Base-by-base conservation (phyloP, 73 alveolate species). In the Urostyla sp. region DNA sequence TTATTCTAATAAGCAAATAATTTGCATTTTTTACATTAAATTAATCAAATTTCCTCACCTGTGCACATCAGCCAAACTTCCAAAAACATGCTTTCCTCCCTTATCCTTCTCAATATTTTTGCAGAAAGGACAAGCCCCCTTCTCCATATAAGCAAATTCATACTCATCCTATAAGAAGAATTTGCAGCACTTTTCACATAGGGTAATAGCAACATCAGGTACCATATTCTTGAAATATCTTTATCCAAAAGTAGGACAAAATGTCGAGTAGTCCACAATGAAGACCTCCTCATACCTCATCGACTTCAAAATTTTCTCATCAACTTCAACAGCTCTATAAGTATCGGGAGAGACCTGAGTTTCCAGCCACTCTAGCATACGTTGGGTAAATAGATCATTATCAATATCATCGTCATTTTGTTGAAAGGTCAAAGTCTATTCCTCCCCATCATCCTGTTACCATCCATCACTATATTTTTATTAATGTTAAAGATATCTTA, bases 81-180 rank as follows among this genome's bases (percentile, higher is more conserved):
- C 85, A 32, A 52, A 73, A 4, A 73, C 85, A 52, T 73, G 50
- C 75, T 73, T 73, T 11, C 32, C 72, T 1, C 85, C 85, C 74
- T 73, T 73, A 20, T 73, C 85, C 57, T 73, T 73, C 37, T 73
- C 85, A 0, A 73, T 61, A 73, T 73, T 49, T 77, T 87, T 87
- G 67, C 98, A 94, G 80, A 95, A 90, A 43, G 99, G 97, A 63
- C 98, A 92, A 72, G 88, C 85, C 31, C 87, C 92, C 45, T 85
- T 84, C 84, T 95, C 95, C 50, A 95, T 69, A 76, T 87, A 92
- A 13, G 96, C 97, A 69, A 90, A 90, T 74, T 95, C 99, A 73
- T 84, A 95, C 72, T 95, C 98, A 73, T 95, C 99, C 78, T 87
- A 90, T 66, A 95, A 67, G 89, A 92, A 90, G 90, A 95, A 91